Evolutionary conservation across 495 filamentous ascomycete genomes (phyloP).

Genomic region (Parathielavia hyrcaniae): DNA sequence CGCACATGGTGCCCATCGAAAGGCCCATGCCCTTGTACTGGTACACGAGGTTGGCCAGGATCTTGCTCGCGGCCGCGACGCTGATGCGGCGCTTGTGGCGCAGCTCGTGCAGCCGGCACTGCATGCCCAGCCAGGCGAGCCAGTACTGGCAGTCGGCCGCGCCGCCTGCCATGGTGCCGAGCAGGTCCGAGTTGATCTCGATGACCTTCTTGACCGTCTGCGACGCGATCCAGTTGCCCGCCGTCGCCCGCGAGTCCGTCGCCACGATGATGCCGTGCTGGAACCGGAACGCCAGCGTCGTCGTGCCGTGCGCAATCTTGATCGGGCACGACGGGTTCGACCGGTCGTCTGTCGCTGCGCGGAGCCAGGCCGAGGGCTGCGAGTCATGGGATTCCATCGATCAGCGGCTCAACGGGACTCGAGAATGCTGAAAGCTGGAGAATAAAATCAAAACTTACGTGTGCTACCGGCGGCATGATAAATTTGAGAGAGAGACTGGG

Average conservation of each 20-base stretch:
- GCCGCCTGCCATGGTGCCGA: slow-evolving; percentile 98
- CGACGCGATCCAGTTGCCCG: slow-evolving; percentile 96
- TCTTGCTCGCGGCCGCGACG: slow-evolving; percentile 95
- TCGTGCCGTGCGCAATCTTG: slow-evolving; percentile 98
- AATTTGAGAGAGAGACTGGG: slow-evolving; percentile 78
- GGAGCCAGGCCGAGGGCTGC: slow-evolving; percentile 84
- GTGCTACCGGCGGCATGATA: slow-evolving; percentile 84
- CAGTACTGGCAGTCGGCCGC: slow-evolving; percentile 99
- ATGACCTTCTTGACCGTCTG: slow-evolving; percentile 99
- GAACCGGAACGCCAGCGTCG: slow-evolving; percentile 96
- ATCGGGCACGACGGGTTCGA: slow-evolving; percentile 94
- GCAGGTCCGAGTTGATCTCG: slow-evolving; percentile 79
- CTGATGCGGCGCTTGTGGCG: slow-evolving; percentile 98
- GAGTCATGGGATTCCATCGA: too few relatives aligned
- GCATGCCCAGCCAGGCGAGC: slow-evolving; percentile 96
- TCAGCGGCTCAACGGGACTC: not conserved
- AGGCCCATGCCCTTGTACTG: slow-evolving; percentile 96
- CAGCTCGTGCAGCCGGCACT: slow-evolving; percentile 97
- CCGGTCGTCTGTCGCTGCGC: slow-evolving; percentile 93
- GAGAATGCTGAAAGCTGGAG: not conserved
- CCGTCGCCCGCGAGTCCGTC: slow-evolving; percentile 92
- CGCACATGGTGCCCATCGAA: slow-evolving; percentile 98
- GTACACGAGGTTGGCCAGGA: slow-evolving; percentile 96
- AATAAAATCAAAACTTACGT: slow-evolving; percentile 50
- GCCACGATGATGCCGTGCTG: slow-evolving; percentile 97